Evolutionary conservation across 2,329 filamentous ascomycete species (phyloP), one percentile per base, ranked within the genome.

Genomic region (Nothophaeocryptopus gaeumannii): DNA sequence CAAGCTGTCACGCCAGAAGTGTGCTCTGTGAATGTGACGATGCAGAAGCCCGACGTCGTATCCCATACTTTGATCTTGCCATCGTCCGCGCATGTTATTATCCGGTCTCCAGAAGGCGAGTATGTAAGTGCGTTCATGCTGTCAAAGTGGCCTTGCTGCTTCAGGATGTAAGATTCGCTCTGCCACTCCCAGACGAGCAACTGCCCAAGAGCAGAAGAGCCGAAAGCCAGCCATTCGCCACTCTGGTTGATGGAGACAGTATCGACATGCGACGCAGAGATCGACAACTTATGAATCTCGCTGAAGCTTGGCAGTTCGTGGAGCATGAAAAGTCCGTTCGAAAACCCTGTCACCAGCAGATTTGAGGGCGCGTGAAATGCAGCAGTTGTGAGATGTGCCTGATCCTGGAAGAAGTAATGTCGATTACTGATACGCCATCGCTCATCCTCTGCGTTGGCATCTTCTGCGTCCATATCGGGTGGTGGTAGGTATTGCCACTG

Each of bases 141-240:
- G 68, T 99, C 93, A 58, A 96, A 91, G 71, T 99, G 93, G 0
- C 92, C 93, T 70, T 97, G 93, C 66, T 99, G 93, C 72, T 99
- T 99, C 40, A 99, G 76, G 51, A 99, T 95, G 70, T 99, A 99
- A 5, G 92, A 97, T 70, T 99, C 95, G 0, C 93, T 99, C 67
- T 97, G 92, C 91, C 95, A 99, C 69, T 99, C 93, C 93, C 93
- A 99, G 3, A 99, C 93, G 3, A 99, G 75, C n/a, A 99, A 77
- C 67, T 99, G 93, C 0, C 95, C 95, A 5, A 96, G 79, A 63
- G 95, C 95, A 2, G 93, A 95, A 0, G 95, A 93, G 11, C 92
- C 93, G 68, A 99, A 96, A 0, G 95, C 95, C 15, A 99, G 75
- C 93, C 93, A 99, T 73, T 97, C 92, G 45, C 93, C 93, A 30